Evolutionary conservation across 257 asterid species (phyloP).

Genomic region (Ilex aquifolium): DNA sequence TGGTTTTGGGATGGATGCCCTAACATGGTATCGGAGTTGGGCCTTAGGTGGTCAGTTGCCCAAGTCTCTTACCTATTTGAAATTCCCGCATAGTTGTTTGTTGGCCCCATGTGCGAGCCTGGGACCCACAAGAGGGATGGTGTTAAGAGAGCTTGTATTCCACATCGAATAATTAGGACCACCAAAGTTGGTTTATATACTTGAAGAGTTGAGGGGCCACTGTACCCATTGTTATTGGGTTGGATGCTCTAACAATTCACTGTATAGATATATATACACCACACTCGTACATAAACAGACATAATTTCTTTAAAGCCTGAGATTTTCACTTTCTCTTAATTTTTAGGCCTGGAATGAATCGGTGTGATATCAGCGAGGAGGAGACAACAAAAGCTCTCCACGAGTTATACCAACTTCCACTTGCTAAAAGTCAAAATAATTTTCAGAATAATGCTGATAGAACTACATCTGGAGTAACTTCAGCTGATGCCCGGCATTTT

Average conservation of each 20-base stretch:
- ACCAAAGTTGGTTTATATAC: too few species aligned
- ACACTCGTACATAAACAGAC: neutral
- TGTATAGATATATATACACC: constrained; percentile 13
- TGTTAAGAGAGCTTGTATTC: too few species aligned
- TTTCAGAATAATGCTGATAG: constrained; percentile 35
- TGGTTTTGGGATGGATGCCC: too few species aligned
- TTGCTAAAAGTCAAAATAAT: constrained; percentile 38
- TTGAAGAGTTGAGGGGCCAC: neutral
- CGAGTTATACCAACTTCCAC: constrained; percentile 38
- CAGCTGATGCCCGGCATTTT: constrained; percentile 28
- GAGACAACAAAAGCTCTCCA: constrained; percentile 63
- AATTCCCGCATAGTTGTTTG: too few species aligned
- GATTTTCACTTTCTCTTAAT: constrained; percentile 11
- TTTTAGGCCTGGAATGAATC: constrained; percentile 88
- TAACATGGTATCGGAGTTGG: too few species aligned
- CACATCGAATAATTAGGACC: too few species aligned
- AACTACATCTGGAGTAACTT: constrained; percentile 29
- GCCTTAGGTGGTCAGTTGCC: too few species aligned
- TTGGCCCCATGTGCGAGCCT: too few species aligned
- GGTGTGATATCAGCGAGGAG: constrained; percentile 63
- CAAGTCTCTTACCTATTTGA: too few species aligned
- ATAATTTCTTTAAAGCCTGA: neutral
- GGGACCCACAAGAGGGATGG: too few species aligned
- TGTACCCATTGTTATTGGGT: too few species aligned
- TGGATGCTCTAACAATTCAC: neutral